Base-by-base conservation (phyloP, 2,329 filamentous ascomycete genomes). In the Fusarium vanettenii region DNA sequence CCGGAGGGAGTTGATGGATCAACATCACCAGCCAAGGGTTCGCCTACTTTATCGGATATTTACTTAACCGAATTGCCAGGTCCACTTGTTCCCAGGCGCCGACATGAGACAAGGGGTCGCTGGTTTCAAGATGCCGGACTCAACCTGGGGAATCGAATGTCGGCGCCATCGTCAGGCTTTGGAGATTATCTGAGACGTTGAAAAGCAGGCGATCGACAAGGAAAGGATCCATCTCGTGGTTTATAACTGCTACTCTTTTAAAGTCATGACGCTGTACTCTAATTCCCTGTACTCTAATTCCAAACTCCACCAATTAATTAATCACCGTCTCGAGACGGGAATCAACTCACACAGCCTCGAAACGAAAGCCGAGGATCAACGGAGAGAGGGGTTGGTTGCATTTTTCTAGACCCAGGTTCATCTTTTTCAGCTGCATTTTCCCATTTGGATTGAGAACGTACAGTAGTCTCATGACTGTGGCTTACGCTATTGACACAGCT, bases 121-220 rank as follows among this genome's bases (percentile, higher is more conserved):
- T 37, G 33, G 55, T 59, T 59, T 59, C 55, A 59, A 59, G 33
- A 59, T 29, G 35, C 35, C n/a, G 22, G 37, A 31, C 27, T 60
- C 7, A 45, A 43, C 57, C 57, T 60, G 57, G 57, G 57, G 57
- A 29, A 60, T 60, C 57, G 57, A 43, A 60, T 60, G 57, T 60
- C 37, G 35, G 25, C 35, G 22, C 22, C 56, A 13, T 52, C 27
- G 29, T 31, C 45, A 50, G 25, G 45, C 45, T 50, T 27, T 50
- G 45, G 55, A 57, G 31, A 57, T 56, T 35, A 13, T 56, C 55
- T 57, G 55, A 57, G 55, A 57, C 55, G 55, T 18, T 27, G 45
- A 18, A 20, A 8, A 27, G 45, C 45, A 10, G 25, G 14, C n/a
- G 55, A 59, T 41, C 55, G 22, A 25, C 33, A 39, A 37, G 33